Evolutionary conservation across 2,329 filamentous ascomycete genomes (phyloP).

Genomic region (Trichoderma pleuroti): DNA sequence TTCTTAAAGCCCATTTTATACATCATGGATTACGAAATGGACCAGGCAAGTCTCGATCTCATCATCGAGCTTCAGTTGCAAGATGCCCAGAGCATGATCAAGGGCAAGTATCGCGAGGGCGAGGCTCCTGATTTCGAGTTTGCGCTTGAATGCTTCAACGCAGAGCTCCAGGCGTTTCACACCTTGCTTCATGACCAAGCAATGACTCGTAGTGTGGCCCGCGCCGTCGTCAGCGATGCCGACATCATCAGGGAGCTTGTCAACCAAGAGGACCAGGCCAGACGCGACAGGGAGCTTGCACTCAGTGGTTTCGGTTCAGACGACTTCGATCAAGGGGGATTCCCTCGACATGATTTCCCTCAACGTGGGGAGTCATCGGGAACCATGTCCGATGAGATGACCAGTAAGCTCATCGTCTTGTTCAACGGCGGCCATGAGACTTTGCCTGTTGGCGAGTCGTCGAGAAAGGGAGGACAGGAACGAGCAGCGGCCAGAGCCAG

Average conservation of each 20-base stretch:
- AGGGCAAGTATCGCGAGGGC: slow-evolving; percentile 20
- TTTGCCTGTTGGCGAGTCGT: neutral
- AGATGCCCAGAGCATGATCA: slow-evolving; percentile 18
- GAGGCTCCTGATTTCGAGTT: slow-evolving; percentile 19
- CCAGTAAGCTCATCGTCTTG: neutral
- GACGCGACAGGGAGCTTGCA: neutral
- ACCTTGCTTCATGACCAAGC: slow-evolving; percentile 15
- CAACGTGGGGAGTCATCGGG: neutral
- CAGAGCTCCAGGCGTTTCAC: slow-evolving; percentile 18
- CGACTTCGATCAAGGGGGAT: neutral
- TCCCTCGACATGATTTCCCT: neutral
- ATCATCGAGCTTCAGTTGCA: slow-evolving; percentile 24
- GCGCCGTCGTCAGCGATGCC: slow-evolving; percentile 19
- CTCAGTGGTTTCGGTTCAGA: neutral
- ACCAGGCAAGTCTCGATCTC: slow-evolving; percentile 21
- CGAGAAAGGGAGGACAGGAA: neutral
- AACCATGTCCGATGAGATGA: slow-evolving; percentile 7
- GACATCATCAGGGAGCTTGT: slow-evolving; percentile 15
- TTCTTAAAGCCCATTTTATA: neutral
- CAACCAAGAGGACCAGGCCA: neutral
- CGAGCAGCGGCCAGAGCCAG: neutral
- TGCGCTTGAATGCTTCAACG: slow-evolving; percentile 17
- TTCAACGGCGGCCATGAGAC: neutral
- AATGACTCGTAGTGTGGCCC: slow-evolving; percentile 23
- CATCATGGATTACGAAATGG: neutral